Evolutionary conservation across 352 stramenopile species (phyloP), one percentile per base, ranked within the genome.

Genomic region (Pythium rhizo-oryzae): DNA sequence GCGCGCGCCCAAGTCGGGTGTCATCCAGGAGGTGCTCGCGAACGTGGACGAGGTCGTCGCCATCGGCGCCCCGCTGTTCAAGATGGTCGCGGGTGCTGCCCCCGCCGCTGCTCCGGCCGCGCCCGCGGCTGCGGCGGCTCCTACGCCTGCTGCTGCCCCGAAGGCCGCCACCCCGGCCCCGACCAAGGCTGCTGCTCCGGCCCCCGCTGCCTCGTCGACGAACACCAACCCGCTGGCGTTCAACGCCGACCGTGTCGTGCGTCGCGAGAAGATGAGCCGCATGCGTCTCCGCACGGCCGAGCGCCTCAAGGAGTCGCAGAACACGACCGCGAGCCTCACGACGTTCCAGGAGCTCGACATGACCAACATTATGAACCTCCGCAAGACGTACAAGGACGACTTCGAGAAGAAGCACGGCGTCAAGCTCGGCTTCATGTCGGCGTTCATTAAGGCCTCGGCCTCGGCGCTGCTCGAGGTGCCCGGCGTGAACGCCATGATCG

Each of bases 311-410:
- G 97, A 99, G 71, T 97, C 96, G 56, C 97, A 99, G 85, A 99
- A 99, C 83, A 99, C 94, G 28, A 92, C 94, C 19, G 98, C 98
- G 39, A 99, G 98, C 79, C 83, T 99, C 8, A 99, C 98, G 39
- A 99, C 98, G 61, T 99, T 99, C 88, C 97, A 99, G 80, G 98
- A 99, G 71, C 82, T 98, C 19, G 97, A 99, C 79, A 99, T 99
- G 98, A 92, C 90, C 23, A 97, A 97, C 59, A 86, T 99, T 30
- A 98, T 99, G 87, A 85, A 91, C 64, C 69, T 98, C 66, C 87
- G 94, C 50, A 97, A 96, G 70, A 91, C 92, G 70, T 97, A 98
- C 87, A 98, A 98, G 84, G 94, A 98, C 51, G 94, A 92, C 51
- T 99, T 99, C 72, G 87, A 98, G 77, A 91, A 98, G 66, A 98